phyloP scores from a whole-genome alignment of 169 alveolate genomes.

The Cryptosporidium muris region DNA sequence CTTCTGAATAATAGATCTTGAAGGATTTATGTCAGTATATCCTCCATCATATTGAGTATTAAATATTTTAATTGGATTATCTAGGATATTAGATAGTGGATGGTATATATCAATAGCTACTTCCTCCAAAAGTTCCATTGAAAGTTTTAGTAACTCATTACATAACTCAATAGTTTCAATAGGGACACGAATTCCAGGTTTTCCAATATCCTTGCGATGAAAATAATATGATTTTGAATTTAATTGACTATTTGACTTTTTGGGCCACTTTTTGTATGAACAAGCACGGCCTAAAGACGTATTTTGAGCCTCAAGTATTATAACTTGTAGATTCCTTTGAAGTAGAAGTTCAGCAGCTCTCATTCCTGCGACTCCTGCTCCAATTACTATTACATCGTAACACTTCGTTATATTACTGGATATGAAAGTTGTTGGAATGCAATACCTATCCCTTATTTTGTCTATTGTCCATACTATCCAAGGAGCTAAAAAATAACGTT shows the following conservation, averaged over 20 bases:
- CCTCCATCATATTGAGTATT: slow-evolving; percentile 8
- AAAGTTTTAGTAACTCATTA: slow-evolving; percentile 48
- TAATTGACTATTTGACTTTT: background rate
- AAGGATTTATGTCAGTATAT: slow-evolving; percentile 19
- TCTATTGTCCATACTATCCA: slow-evolving; percentile 70
- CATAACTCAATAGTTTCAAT: slow-evolving; percentile 16
- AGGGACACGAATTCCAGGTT: slow-evolving; percentile 1
- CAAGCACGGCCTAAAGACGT: slow-evolving; percentile 53
- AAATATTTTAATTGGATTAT: slow-evolving; percentile 53
- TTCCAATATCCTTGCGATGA: background rate
- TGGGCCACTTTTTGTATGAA: slow-evolving; percentile 42
- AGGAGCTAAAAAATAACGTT: slow-evolving; percentile 64
- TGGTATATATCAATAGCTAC: slow-evolving; percentile 57
- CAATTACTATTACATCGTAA: slow-evolving; percentile 47
- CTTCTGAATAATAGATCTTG: slow-evolving; percentile 35
- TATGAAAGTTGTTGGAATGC: background rate
- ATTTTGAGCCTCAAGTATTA: slow-evolving; percentile 46
- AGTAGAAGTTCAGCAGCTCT: slow-evolving; percentile 40
- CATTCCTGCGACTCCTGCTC: slow-evolving; percentile 61
- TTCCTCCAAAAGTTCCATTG: slow-evolving; percentile 45
- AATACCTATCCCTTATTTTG: background rate
- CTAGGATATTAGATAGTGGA: slow-evolving; percentile 54
- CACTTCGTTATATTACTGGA: slow-evolving; percentile 15
- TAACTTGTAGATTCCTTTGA: slow-evolving; percentile 16
- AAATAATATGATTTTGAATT: too few species aligned